Conservation (phyloP, 768 basidiomycete species). For the Russula sp. region DNA sequence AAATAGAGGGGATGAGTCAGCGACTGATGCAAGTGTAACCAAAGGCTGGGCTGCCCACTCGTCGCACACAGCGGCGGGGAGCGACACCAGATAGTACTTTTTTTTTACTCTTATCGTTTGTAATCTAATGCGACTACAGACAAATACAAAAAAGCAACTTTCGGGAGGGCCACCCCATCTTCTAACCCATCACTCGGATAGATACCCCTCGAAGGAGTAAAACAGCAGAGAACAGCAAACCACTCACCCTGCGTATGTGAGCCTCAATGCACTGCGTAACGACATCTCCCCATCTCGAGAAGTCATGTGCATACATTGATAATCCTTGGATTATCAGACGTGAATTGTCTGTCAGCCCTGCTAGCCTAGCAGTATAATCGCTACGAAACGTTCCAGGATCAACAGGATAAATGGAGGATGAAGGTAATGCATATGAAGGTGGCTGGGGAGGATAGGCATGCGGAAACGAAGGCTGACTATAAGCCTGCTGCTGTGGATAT, state of each 20-base stretch:
- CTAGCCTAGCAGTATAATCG: conserved; percentile 67
- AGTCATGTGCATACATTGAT: conserved; percentile 89
- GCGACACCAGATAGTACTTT: not conserved
- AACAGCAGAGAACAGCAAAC: conserved; percentile 20
- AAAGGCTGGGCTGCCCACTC: conserved; percentile 10
- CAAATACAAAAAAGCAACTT: conserved; percentile 7
- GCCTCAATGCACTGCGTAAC: conserved; percentile 75
- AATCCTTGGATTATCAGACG: conserved; percentile 89
- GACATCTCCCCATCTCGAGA: conserved; percentile 66
- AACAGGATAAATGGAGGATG: conserved; percentile 37
- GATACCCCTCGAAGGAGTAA: not conserved
- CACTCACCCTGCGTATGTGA: conserved; percentile 88
- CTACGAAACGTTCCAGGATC: conserved; percentile 71
- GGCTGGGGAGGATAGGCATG: conserved; percentile 30
- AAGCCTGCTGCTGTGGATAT: conserved; percentile 47
- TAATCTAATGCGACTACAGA: conserved; percentile 15
- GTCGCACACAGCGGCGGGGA: conserved; percentile 11
- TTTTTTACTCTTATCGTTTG: conserved; percentile 17
- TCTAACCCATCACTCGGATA: conserved; percentile 8
- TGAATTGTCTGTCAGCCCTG: conserved; percentile 87
- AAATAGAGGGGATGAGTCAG: conserved; percentile 52
- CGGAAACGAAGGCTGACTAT: conserved; percentile 38
- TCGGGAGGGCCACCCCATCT: conserved; percentile 3
- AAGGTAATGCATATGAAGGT: conserved; percentile 43
- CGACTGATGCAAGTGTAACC: no score